Conservation (phyloP, 108 stramenopile species). For the Cyclotella sp. region DNA sequence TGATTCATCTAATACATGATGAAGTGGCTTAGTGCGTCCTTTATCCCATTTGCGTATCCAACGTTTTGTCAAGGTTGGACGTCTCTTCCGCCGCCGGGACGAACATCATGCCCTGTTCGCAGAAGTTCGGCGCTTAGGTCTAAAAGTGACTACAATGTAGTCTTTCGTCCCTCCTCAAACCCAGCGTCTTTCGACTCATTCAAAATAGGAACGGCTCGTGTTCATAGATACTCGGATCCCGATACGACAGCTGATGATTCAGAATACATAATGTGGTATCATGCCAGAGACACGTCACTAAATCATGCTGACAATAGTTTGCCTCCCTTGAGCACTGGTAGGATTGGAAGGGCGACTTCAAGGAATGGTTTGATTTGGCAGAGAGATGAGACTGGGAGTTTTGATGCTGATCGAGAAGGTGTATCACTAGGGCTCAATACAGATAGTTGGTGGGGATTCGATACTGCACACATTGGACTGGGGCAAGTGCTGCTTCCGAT, state of each 20-base stretch:
- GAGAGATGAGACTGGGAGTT: constrained; percentile 63
- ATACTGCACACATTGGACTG: constrained; percentile 89
- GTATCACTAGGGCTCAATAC: constrained; percentile 84
- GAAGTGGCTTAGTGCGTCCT: background rate
- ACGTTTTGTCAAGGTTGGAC: constrained; percentile 1
- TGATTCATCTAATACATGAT: too few relatives aligned
- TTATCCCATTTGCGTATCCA: background rate
- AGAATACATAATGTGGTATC: constrained; percentile 92
- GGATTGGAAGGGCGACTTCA: constrained; percentile 79
- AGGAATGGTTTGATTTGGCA: constrained; percentile 79
- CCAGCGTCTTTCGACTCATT: constrained; percentile 70
- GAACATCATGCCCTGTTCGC: background rate
- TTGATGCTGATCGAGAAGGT: constrained; percentile 64
- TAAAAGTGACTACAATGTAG: constrained; percentile 57
- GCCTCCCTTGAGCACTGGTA: constrained; percentile 79
- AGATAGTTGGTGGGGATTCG: constrained; percentile 94
- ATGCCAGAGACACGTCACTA: constrained; percentile 57
- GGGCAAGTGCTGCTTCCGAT: constrained; percentile 90
- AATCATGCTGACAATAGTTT: constrained; percentile 50
- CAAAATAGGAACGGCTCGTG: constrained; percentile 74
- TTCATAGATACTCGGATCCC: constrained; percentile 78
- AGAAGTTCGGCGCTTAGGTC: constrained; percentile 21
- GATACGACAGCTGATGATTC: constrained; percentile 37
- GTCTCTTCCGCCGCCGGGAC: background rate
- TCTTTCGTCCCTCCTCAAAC: constrained; percentile 57